A percentile compares a stretch with the other conserved stretches of the same genome.
Evolutionary conservation across 1,284 basidiomycete genomes (phyloP).

Genomic region (Boletellus sp.): DNA sequence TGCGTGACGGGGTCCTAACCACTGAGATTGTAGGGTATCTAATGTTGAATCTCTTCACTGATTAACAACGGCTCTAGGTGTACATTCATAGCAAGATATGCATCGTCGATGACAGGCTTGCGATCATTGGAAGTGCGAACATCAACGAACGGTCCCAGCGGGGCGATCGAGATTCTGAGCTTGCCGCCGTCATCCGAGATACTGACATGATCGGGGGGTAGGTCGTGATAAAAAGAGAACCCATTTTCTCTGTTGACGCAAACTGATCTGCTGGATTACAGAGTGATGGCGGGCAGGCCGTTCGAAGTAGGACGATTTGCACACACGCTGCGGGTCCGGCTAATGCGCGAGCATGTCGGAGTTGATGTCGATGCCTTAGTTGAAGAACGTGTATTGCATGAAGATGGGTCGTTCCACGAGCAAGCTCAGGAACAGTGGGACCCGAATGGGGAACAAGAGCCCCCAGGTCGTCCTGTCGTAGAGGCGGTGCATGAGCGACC

Average conservation of each 20-base stretch:
- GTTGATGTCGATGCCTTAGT: conserved; percentile 91
- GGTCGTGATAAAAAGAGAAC: conserved; percentile 18
- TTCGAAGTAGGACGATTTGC: conserved; percentile 97
- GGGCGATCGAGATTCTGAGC: conserved; percentile 95
- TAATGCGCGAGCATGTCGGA: conserved; percentile 97
- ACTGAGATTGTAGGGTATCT: conserved; percentile 74
- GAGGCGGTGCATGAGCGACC: conserved; percentile 38
- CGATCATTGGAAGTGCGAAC: conserved; percentile 99
- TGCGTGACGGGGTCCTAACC: conserved; percentile 80
- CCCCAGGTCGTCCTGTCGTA: conserved; percentile 42
- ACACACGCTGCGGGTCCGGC: conserved; percentile 86
- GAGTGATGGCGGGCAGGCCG: conserved; percentile 91
- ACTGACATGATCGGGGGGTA: conserved; percentile 94
- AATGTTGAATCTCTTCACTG: neutral
- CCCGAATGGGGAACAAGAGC: conserved; percentile 71
- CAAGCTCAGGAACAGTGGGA: conserved; percentile 72
- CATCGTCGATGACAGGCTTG: conserved; percentile 94
- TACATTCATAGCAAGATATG: conserved; percentile 84
- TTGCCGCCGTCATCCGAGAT: conserved; percentile 90
- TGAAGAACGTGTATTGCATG: conserved; percentile 62
- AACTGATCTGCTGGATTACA: conserved; percentile 31
- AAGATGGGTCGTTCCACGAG: conserved; percentile 53
- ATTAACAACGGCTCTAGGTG: conserved; percentile 46
- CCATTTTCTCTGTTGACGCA: neutral
- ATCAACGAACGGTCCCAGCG: conserved; percentile 97